A percentile compares a stretch with the other conserved stretches of the same genome.
These are phyloP conservation scores for Phaeoacremonium minimum DNA, from an alignment of 2,329 filamentous ascomycete species.

Conservation along the genomic window DNA sequence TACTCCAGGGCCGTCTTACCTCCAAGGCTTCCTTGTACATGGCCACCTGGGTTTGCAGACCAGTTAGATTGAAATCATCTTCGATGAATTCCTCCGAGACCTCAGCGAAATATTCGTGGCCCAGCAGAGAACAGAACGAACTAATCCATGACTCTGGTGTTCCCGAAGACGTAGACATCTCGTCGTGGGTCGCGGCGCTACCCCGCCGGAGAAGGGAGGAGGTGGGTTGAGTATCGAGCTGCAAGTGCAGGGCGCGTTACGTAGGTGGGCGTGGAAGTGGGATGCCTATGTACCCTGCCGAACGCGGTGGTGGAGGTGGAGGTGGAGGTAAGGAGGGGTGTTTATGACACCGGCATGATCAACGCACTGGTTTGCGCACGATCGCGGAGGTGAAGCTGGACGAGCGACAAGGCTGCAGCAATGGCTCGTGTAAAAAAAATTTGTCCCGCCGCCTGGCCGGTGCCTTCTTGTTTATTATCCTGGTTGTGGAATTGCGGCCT, in stretches of 20 bases:
- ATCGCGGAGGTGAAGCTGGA: too few species aligned
- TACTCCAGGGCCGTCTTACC: constrained; percentile 31
- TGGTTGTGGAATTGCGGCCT: background rate
- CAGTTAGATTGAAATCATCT: constrained; percentile 98
- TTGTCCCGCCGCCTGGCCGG: too few species aligned
- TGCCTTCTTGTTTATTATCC: background rate
- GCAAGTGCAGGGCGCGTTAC: too few species aligned
- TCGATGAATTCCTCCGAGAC: constrained; percentile 99
- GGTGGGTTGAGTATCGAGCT: too few species aligned
- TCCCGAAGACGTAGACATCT: constrained; percentile 59
- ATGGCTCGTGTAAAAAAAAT: too few species aligned
- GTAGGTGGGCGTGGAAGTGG: background rate
- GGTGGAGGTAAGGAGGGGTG: background rate
- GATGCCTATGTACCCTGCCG: background rate
- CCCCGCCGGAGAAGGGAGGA: background rate
- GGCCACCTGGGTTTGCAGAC: constrained; percentile 87
- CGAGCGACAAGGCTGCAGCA: too few species aligned
- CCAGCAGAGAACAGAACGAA: constrained; percentile 90
- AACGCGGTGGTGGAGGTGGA: background rate
- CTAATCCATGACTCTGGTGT: constrained; percentile 91
- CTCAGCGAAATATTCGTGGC: constrained; percentile 98
- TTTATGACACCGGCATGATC: background rate
- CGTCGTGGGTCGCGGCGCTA: background rate
- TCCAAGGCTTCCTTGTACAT: constrained; percentile 99
- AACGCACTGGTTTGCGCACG: background rate